These are phyloP conservation scores for Ogataea chonburiensis DNA, from an alignment of 805 yeast species.

Conservation along the genomic window DNA sequence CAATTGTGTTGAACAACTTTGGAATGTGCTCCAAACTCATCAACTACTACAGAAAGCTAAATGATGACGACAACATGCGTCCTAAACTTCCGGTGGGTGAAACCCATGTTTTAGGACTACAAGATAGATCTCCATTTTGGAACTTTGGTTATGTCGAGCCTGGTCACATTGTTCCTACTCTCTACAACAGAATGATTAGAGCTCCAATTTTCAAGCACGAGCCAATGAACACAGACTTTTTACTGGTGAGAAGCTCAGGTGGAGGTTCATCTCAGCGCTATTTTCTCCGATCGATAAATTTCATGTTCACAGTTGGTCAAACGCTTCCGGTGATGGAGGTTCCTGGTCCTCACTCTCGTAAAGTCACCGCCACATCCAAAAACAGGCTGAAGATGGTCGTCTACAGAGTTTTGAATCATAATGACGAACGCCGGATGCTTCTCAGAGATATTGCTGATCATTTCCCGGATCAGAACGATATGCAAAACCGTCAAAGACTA, in stretches of 20 bases:
- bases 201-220: constrained; percentile 95
- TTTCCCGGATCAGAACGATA: constrained; percentile 96
- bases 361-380: constrained; percentile 89
- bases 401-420: constrained; percentile 76
- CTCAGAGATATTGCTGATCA: constrained; percentile 88
- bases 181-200: constrained; percentile 85
- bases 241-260: constrained; percentile 77
- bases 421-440: constrained; percentile 67
- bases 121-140: constrained; percentile 97
- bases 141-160: constrained; percentile 95
- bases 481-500: constrained; percentile 92
- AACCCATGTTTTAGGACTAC: constrained; percentile 93
- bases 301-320: constrained; percentile 86
- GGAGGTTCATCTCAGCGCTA: constrained; percentile 66
- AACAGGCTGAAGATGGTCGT: constrained; percentile 93
- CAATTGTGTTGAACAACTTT: constrained; percentile 76
- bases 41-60: constrained; percentile 85
- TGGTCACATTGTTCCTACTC: constrained; percentile 90
- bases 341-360: constrained; percentile 97
- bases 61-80: constrained; percentile 76
- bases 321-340: constrained; percentile 89
- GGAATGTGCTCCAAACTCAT: constrained; percentile 96
- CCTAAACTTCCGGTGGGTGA: constrained; percentile 92
- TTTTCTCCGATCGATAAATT: constrained; percentile 65
- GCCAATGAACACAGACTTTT: constrained; percentile 71